Base-by-base conservation (phyloP, 495 filamentous ascomycete genomes). In the Penicillium dipodomyicola region DNA sequence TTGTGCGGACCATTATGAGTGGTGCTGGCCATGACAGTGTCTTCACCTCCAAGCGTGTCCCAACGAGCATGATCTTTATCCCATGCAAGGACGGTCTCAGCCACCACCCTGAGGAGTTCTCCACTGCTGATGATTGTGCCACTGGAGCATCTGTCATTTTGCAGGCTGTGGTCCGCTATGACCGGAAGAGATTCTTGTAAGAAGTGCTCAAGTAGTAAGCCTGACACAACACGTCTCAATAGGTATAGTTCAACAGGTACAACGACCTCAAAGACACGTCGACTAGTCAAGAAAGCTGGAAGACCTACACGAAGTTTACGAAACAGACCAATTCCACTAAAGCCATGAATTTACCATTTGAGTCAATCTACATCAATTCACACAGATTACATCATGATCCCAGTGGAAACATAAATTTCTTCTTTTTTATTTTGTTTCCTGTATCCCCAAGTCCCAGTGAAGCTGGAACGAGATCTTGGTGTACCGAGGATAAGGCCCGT, bases 51-150 rank as follows among this genome's bases (percentile, higher is more conserved):
- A 82, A 82, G 69, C 67, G 76, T 25, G 80, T 79, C 42, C 84
- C 84, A 27, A 83, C 83, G 6, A 82, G 79, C 50, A 87, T 88
- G 85, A 83, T 87, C 47, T 87, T 88, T 60, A 82, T 87, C 35
- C 84, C 84, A 10, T 84, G 81, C 56, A 78, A 80, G 59, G 83
- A 86, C 67, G 85, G 85, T 6, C 66, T 87, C 17, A 84, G 81
- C 54, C 85, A 87, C 67, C 84, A 87, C 69, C 84, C 85, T 11
- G 73, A 72, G 23, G 85, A 87, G 63, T 86, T 82, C 57, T 82
- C 77, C 41, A 81, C 75, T 56, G 77, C 77, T 15, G 80, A 85
- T 50, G 83, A 86, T 60, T 88, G 85, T 70, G 77, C 77, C n/a
- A 74, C 80, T 19, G 84, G 85, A 14, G 80, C 83, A 45, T 82